phyloP scores from a whole-genome alignment of 768 basidiomycete species.

The Boletus rufocinnamomeus region DNA sequence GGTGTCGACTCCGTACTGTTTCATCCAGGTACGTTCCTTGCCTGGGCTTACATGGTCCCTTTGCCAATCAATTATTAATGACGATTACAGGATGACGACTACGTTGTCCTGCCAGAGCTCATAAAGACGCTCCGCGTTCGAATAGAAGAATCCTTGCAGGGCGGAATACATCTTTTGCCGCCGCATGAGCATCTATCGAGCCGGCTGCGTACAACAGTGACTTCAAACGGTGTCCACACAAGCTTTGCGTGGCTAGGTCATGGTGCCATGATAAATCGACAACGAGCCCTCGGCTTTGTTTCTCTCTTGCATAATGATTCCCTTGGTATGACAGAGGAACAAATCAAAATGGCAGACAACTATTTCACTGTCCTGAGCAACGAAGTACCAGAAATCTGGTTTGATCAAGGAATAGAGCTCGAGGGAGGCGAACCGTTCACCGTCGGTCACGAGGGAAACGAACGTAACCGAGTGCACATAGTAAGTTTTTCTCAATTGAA shows the following conservation, averaged over 20 bases:
- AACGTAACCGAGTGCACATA: conserved; percentile 59
- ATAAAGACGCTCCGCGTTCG: conserved; percentile 51
- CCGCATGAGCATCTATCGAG: conserved; percentile 62
- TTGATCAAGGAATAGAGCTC: conserved; percentile 62
- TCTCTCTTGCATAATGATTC: conserved; percentile 40
- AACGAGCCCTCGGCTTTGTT: conserved; percentile 49
- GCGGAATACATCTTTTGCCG: conserved; percentile 56
- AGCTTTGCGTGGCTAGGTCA: conserved; percentile 70
- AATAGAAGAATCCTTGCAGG: conserved; percentile 29
- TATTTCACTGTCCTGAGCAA: conserved; percentile 64
- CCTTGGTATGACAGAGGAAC: conserved; percentile 48
- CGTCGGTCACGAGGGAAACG: conserved; percentile 55
- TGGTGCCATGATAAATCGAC: conserved; percentile 53
- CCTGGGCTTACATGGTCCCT: not conserved
- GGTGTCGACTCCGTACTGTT: conserved; percentile 55
- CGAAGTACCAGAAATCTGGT: conserved; percentile 58
- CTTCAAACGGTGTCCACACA: conserved; percentile 45
- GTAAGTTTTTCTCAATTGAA: conserved; percentile 39
- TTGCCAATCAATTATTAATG: conserved; percentile 7
- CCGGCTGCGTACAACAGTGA: conserved; percentile 45
- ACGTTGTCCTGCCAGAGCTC: conserved; percentile 57
- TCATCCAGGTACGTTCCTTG: conserved; percentile 51
- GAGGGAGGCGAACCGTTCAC: conserved; percentile 65
- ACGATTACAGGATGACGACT: conserved; percentile 63
- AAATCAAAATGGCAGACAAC: conserved; percentile 69